Percentiles rank a stretch among this genome's conserved stretches.
phyloP scores from a whole-genome alignment of 345 rosid species.

The Melaleuca alternifolia region DNA sequence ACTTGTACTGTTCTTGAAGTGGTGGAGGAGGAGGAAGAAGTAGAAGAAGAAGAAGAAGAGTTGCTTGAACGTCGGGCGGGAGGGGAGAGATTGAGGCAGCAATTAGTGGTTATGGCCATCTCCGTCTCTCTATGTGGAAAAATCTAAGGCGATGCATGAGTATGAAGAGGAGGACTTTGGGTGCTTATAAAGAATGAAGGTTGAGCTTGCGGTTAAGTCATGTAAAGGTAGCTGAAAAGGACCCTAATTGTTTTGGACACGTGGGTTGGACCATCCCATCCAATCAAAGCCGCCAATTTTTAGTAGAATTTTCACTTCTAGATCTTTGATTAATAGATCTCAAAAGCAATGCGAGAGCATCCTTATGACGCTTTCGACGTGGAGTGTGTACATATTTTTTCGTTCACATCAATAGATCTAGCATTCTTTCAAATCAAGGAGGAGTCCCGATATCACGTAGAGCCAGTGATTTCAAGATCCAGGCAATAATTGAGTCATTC shows the following conservation, averaged over 20 bases:
- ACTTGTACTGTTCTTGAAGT: background rate
- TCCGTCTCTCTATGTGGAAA: background rate
- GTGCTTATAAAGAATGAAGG: background rate
- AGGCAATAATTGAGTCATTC: too few species aligned
- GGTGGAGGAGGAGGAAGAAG: background rate
- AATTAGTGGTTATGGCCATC: slow-evolving; percentile 30
- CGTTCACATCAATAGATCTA: too few species aligned
- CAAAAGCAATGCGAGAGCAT: background rate
- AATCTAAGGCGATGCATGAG: background rate
- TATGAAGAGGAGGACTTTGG: background rate
- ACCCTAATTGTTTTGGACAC: background rate
- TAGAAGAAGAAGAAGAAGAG: background rate
- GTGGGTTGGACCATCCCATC: background rate
- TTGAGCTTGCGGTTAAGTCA: background rate
- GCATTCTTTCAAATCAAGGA: background rate
- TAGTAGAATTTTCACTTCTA: rapidly evolving
- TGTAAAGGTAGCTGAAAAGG: background rate
- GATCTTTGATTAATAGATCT: background rate
- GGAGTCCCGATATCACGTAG: background rate
- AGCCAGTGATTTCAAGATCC: background rate
- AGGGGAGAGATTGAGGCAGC: slow-evolving; percentile 35
- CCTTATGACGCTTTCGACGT: background rate
- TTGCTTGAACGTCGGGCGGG: background rate
- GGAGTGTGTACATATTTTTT: rapidly evolving
- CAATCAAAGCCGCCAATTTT: background rate